Evolutionary conservation across 768 basidiomycete genomes (phyloP), one percentile per base, ranked within the genome.

Genomic region (Leccinum boreale): DNA sequence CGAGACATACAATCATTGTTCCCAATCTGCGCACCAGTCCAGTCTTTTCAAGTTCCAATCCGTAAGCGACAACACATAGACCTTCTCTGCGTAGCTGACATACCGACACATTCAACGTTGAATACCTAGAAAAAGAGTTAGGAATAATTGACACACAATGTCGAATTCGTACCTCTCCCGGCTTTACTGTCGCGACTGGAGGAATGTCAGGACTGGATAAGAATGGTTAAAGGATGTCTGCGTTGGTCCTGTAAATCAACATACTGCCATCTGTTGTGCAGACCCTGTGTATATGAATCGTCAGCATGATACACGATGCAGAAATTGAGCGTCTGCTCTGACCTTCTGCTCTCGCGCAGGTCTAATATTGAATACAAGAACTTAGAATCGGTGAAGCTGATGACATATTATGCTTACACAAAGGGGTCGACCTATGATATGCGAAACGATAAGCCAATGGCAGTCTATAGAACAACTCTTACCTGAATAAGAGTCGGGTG

Each of bases 21-120:
- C 46, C 86, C 85, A 50, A 89, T 88, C 65, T 90, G 87, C 1
- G 86, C 87, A 17, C 87, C 88, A 15, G 87, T 90, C 88, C 87
- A 90, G 63, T 89, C 87, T 87, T 45, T 17, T 50, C 17, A 29
- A 54, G 29, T 44, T 15, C n/a, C 45, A 23, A 31, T 28, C 11
- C 24, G 46, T 62, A 24, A 64, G 53, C 23, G n/a, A 39, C 8
- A 28, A 33, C 1, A 39, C 29, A 10, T 2, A n/a, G 7, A 26
- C 48, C 12, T 33, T 21, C 26, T 21, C 26, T 14, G 23, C 50
- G 29, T 28, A 0, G 6, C 11, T 48, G 21, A 62, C 81, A 49
- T 65, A 84, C 86, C 86, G 39, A 86, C 79, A 60, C 85, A 87
- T 73, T 88, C 81, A 19, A 89, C 69, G 57, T 87, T 87, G 77